Evolutionary conservation across 306 rosid genomes (phyloP), one percentile per base, ranked within the genome.

Genomic region (Quercus glauca): DNA sequence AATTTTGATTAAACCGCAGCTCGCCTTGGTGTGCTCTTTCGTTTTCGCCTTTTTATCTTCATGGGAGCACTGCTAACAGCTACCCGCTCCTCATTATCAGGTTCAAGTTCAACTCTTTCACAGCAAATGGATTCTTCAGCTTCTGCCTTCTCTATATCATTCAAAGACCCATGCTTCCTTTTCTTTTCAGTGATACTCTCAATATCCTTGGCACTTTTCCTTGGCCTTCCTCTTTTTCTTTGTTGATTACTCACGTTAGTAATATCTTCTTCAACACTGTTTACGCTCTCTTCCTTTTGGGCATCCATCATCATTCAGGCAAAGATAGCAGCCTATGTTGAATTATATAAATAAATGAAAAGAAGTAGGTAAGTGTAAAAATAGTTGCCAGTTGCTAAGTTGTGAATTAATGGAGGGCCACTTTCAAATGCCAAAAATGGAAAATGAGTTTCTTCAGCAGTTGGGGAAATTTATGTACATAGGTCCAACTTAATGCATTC

Each of bases 1-100:
- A 43, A 43, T 13, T 43, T 43, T 43, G 17, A 4, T 55, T 35
- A 80, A 29, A 80, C 29, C 9, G 79, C 58, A 74, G 83, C 83
- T 74, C 83, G 49, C 55, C 79, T 67, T 20, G 83, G 83, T 4
- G 60, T 74, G 5, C 75, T 68, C 78, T 80, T 80, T 41, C 53
- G 69, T 37, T 70, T 74, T 3, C 41, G 60, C 25, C 75, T 75
- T 59, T 25, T 74, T 55, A 29, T 65, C 26, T 7, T 28, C 41
- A 25, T 15, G 57, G 63, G 8, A 49, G 18, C n/a, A 6, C 64
- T 52, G 68, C 6, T 52, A 1, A 21, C 75, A 19, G 64, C 68
- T 10, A 7, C 53, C 56, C 5, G 7, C 37, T 33, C 37, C 37
- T 33, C 37, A 33, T 73, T 52, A 20, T 37, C 68, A 23, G 12